phyloP scores from a whole-genome alignment of 768 basidiomycete species.

The Boletus sensibilis region DNA sequence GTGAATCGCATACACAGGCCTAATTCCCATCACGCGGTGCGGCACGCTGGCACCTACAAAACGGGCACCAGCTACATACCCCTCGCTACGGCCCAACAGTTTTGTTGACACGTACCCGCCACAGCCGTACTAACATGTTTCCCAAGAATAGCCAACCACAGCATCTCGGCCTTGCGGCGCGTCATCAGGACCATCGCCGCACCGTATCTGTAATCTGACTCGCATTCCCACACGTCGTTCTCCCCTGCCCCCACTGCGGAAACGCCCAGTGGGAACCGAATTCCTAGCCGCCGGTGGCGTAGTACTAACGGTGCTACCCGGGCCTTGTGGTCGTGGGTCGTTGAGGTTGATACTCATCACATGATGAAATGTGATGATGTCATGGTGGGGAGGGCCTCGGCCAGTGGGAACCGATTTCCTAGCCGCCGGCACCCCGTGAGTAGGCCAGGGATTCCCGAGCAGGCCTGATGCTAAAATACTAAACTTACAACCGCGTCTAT shows the following conservation, averaged over 20 bases:
- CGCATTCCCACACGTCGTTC: slow-evolving; percentile 84
- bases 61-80: neutral
- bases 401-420: too few relatives aligned
- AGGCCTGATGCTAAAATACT: too few relatives aligned
- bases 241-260: slow-evolving; percentile 73
- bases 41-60: slow-evolving; percentile 57
- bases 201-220: slow-evolving; percentile 83
- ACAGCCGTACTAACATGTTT: slow-evolving; percentile 76
- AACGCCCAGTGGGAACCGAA: too few relatives aligned
- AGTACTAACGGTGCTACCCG: too few relatives aligned
- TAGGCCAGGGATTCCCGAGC: too few relatives aligned
- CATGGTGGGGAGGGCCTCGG: too few relatives aligned
- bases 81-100: neutral
- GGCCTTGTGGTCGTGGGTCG: too few relatives aligned
- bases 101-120: slow-evolving; percentile 42
- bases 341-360: too few relatives aligned
- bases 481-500: too few relatives aligned
- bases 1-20: slow-evolving; percentile 82
- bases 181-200: slow-evolving; percentile 87
- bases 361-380: too few relatives aligned
- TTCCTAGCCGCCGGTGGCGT: too few relatives aligned
- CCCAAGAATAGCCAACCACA: slow-evolving; percentile 70
- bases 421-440: too few relatives aligned
- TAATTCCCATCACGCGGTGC: slow-evolving; percentile 87
- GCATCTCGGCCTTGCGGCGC: slow-evolving; percentile 70